Evolutionary conservation across 2,329 filamentous ascomycete species (phyloP), one percentile per base, ranked within the genome.

Genomic region (Penicillium frequentans): DNA sequence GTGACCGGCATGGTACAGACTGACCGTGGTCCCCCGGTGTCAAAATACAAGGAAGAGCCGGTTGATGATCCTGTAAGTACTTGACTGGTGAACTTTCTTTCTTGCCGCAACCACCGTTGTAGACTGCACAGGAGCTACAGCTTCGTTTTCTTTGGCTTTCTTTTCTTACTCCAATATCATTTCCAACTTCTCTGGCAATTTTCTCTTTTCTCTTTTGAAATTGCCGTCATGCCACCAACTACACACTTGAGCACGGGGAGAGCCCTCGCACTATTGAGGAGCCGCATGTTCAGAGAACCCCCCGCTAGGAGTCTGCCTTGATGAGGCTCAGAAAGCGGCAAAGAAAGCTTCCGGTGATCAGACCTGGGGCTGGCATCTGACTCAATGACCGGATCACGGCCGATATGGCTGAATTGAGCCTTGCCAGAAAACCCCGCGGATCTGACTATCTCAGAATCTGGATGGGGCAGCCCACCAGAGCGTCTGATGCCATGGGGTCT

Each of bases 31-130:
- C 71, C 71, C 68, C 64, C 69, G 58, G 60, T 65, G 56, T 63
- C 73, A 60, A 76, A 73, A 61, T 81, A 80, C 73, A 81, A 81
- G 73, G 77, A 80, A 70, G 78, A 80, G 59, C 71, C 77, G 48
- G 62, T 70, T 56, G 75, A 75, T 57, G 76, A 81, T 73, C 72
- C 77, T 63, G 79, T 81, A 73, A 79, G 78, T 78, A 66, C 58
- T 65, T 54, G 31, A 50, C 58, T 59, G 63, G 53, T 57, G 54
- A 24, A 47, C 56, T 63, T 52, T 9, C 60, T 51, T 57, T 54
- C 37, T 60, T 45, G 19, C 16, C 16, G 13, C 21, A 39, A 39
- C 35, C 35, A n/a, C n/a, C n/a, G 19, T 42, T 42, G 19, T 42
- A 42, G 39, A 42, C 5, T 42, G 39, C 39, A 13, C 14, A 23